A percentile compares a stretch with the other conserved stretches of the same genome.
phyloP scores from a whole-genome alignment of 2,329 filamentous ascomycete species.

The Claviceps cyperi region DNA sequence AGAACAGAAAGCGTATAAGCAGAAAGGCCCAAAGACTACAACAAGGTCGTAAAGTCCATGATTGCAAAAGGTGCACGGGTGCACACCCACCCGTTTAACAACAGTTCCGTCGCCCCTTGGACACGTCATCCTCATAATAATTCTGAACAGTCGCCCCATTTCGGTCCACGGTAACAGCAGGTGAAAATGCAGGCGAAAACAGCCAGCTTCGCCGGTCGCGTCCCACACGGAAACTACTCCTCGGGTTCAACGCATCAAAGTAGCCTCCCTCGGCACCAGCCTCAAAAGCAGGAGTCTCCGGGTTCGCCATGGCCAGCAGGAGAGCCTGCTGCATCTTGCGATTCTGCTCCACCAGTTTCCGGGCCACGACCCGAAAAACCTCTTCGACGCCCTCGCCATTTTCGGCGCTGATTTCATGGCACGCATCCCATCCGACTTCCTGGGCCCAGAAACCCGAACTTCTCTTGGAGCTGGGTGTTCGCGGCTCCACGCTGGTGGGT shows the following conservation, averaged over 20 bases:
- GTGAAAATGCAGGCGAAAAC: conserved; percentile 39
- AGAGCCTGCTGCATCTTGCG: conserved; percentile 47
- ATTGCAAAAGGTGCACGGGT: too few species aligned
- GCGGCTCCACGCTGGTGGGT: conserved; percentile 28
- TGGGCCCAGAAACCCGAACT: conserved; percentile 78
- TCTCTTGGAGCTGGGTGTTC: conserved; percentile 47
- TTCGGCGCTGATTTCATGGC: conserved; percentile 91
- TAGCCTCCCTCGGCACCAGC: conserved; percentile 32
- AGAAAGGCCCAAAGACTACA: background rate
- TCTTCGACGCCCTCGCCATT: conserved; percentile 93
- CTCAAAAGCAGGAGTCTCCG: conserved; percentile 33
- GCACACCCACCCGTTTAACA: conserved; percentile 11
- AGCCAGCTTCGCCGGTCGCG: conserved; percentile 45
- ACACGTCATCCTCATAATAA: conserved; percentile 8
- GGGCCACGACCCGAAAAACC: conserved; percentile 62
- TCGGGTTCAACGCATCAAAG: conserved; percentile 33
- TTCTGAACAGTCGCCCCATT: conserved; percentile 18
- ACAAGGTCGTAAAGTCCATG: too few species aligned
- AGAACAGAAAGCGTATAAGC: too few species aligned
- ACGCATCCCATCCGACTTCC: conserved; percentile 91
- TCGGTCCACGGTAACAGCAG: conserved; percentile 34
- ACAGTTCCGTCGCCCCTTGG: conserved; percentile 15
- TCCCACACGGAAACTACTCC: conserved; percentile 41
- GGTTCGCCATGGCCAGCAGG: conserved; percentile 37
- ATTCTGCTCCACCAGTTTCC: conserved; percentile 50